A percentile compares a stretch with the other conserved stretches of the same genome.
phyloP scores from a whole-genome alignment of 179 eudicot species.

The Sideroxylon spinosum region DNA sequence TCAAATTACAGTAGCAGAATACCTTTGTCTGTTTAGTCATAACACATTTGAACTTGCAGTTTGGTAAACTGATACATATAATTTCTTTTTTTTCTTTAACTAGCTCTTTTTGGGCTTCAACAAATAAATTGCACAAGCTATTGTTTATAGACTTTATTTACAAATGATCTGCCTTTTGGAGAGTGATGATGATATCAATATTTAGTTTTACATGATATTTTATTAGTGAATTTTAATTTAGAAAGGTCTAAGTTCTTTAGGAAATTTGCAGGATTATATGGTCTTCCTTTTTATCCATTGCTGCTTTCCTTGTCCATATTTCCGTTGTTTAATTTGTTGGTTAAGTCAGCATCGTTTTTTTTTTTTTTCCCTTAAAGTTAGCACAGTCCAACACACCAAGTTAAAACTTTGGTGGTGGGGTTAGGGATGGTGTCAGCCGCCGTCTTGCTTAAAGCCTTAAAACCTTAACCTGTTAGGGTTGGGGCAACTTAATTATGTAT shows the following conservation, averaged over 20 bases:
- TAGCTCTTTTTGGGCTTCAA: background rate
- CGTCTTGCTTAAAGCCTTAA: too few relatives aligned
- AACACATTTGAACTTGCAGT: background rate
- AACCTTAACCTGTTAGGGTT: too few relatives aligned
- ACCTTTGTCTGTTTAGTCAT: background rate
- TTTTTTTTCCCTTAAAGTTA: too few relatives aligned
- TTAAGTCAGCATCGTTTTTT: background rate
- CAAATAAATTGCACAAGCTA: background rate
- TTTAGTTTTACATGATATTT: background rate
- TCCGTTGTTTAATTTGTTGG: background rate
- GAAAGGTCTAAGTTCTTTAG: background rate
- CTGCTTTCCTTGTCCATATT: background rate
- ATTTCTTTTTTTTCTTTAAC: background rate
- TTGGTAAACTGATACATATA: background rate
- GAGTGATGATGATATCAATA: background rate
- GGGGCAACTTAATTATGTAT: too few relatives aligned
- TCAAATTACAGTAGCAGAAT: background rate
- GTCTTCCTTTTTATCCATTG: slow-evolving; percentile 1
- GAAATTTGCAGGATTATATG: background rate
- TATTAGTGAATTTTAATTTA: background rate
- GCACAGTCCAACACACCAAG: too few relatives aligned
- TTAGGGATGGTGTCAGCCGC: too few relatives aligned
- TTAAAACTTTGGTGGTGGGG: too few relatives aligned
- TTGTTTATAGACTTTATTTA: background rate
- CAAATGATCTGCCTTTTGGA: background rate